A percentile compares a stretch with the other conserved stretches of the same genome.
phyloP scores from a whole-genome alignment of 345 rosid genomes.

The Turnera subulata region DNA sequence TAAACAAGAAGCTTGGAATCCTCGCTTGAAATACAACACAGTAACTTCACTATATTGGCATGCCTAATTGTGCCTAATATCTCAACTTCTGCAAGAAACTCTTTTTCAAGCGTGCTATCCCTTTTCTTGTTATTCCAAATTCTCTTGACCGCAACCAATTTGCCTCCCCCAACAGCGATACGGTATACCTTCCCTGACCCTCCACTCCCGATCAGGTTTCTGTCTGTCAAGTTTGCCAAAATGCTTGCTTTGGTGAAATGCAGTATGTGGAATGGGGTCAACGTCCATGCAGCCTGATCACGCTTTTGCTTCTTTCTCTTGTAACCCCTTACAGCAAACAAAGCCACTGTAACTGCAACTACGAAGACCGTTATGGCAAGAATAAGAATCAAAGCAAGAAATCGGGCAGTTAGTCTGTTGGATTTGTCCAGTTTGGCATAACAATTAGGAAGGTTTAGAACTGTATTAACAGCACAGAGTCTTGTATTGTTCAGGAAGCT shows the following conservation, averaged over 20 bases:
- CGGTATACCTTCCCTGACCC: conserved; percentile 89
- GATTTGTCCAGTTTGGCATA: conserved; percentile 17
- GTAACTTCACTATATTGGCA: conserved; percentile 70
- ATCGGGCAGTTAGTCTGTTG: conserved; percentile 35
- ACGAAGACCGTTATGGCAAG: conserved; percentile 34
- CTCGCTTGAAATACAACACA: conserved; percentile 82
- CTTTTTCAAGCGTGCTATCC: conserved; percentile 61
- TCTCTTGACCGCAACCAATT: conserved; percentile 81
- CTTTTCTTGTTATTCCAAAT: conserved; percentile 53
- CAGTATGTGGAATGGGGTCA: conserved; percentile 72
- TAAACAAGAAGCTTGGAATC: conserved; percentile 88
- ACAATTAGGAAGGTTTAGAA: conserved; percentile 58
- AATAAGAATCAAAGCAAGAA: conserved; percentile 41
- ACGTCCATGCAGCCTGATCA: conserved; percentile 60
- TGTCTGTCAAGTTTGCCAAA: conserved; percentile 58
- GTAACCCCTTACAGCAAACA: conserved; percentile 44
- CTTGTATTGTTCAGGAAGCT: conserved; percentile 67
- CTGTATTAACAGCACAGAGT: conserved; percentile 53
- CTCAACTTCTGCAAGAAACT: conserved; percentile 74
- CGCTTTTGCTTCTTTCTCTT: conserved; percentile 34
- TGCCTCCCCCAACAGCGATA: conserved; percentile 31
- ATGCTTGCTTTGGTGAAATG: conserved; percentile 60
- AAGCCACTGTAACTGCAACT: conserved; percentile 23
- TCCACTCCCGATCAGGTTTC: conserved; percentile 81
- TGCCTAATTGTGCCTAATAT: conserved; percentile 74